Conservation (phyloP, 441 rosid genomes). For the Bocquillonia castaneifolia region DNA sequence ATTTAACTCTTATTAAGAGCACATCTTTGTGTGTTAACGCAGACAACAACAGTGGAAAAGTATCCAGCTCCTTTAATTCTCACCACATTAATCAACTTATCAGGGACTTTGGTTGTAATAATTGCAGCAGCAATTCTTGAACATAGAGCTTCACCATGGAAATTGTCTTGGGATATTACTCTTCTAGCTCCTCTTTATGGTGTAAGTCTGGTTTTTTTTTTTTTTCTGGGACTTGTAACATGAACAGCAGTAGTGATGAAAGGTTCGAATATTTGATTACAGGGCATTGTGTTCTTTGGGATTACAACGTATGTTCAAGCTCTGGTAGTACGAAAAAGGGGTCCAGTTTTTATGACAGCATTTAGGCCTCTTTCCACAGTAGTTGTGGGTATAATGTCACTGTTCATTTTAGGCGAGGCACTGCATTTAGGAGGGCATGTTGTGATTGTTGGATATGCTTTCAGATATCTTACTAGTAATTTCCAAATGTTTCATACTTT, state of each 20-base stretch:
- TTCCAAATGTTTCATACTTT: background rate
- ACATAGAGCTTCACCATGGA: background rate
- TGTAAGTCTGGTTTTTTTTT: background rate
- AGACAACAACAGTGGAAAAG: background rate
- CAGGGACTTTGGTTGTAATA: background rate
- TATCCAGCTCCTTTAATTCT: background rate
- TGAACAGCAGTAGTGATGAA: background rate
- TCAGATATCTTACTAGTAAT: too few species aligned
- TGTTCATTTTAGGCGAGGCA: constrained; percentile 1
- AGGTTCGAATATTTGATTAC: background rate
- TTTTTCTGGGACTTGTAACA: background rate
- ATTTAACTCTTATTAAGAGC: too few species aligned
- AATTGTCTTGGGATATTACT: constrained; percentile 4
- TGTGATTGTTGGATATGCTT: too few species aligned
- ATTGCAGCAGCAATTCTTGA: background rate
- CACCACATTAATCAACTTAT: background rate
- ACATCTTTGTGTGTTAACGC: background rate
- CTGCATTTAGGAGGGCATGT: constrained; percentile 9
- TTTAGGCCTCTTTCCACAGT: constrained; percentile 5
- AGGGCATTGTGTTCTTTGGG: constrained; percentile 7
- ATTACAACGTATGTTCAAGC: background rate
- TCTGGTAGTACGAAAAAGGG: background rate
- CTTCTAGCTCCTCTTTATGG: constrained; percentile 6
- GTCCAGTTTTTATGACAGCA: constrained; percentile 16
- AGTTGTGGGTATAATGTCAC: background rate